Evolutionary conservation across 1,284 basidiomycete species (phyloP).

Genomic region (Pseudozyma tsukubaensis): DNA sequence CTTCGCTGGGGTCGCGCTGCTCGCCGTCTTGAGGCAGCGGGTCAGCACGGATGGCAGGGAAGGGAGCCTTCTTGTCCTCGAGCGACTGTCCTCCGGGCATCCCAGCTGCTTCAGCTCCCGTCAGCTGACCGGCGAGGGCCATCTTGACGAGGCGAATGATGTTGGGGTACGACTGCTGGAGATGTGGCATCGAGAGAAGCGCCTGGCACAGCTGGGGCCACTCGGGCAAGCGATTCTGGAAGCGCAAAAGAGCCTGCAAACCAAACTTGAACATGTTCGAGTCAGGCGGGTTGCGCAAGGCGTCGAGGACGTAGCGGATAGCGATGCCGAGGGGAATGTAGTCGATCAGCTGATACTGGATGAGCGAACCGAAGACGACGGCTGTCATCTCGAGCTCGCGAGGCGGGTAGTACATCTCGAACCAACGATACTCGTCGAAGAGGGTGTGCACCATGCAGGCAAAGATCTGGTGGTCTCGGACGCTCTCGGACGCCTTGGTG

Average conservation of each 20-base stretch:
- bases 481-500: conserved; percentile 83
- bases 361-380: conserved; percentile 93
- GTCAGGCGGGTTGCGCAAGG: conserved; percentile 79
- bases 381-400: conserved; percentile 96
- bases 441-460: conserved; percentile 99
- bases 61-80: conserved; percentile 68
- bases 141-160: conserved; percentile 71
- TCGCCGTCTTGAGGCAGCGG: conserved; percentile 68
- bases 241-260: conserved; percentile 86
- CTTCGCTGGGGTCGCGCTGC: conserved; percentile 78
- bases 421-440: conserved; percentile 99
- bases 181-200: conserved; percentile 85
- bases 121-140: conserved; percentile 48
- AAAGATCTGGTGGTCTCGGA: conserved; percentile 93
- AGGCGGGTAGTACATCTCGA: conserved; percentile 89
- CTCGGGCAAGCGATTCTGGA: conserved; percentile 87
- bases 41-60: conserved; percentile 69
- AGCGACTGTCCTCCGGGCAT: conserved; percentile 37
- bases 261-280: conserved; percentile 97
- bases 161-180: conserved; percentile 87
- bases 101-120: conserved; percentile 28
- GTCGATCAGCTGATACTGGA: conserved; percentile 92
- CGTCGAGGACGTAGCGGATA: conserved; percentile 95
- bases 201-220: conserved; percentile 95
- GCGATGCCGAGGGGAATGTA: conserved; percentile 96